Evolutionary conservation across 495 filamentous ascomycete species (phyloP).

Genomic region (Neurospora sp.): DNA sequence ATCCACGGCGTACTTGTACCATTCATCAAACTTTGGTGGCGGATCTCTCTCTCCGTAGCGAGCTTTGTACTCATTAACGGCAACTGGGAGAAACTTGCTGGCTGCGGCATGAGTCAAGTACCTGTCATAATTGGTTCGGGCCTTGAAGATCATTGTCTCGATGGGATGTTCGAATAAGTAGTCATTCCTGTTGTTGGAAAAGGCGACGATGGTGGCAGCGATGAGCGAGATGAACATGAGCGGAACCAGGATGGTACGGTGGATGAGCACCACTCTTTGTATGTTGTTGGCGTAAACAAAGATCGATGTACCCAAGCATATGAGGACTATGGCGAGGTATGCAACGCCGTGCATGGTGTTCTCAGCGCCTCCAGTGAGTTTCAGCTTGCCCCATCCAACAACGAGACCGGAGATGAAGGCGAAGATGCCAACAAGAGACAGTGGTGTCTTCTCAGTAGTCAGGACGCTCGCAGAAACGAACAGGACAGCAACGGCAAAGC

Average conservation of each 20-base stretch:
- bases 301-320: conserved; percentile 28
- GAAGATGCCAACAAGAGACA: conserved; percentile 27
- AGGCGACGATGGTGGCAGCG: conserved; percentile 21
- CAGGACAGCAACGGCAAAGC: conserved; percentile 27
- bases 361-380: conserved; percentile 28
- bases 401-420: conserved; percentile 26
- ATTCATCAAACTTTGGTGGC: conserved; percentile 56
- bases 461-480: conserved; percentile 29
- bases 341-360: conserved; percentile 20
- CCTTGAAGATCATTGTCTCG: conserved; percentile 40
- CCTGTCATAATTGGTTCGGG: conserved; percentile 34
- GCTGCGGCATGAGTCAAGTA: conserved; percentile 36
- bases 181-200: conserved; percentile 6
- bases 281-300: conserved; percentile 33
- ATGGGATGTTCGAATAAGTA: conserved; percentile 34
- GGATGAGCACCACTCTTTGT: conserved; percentile 28
- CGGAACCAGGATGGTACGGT: conserved; percentile 26
- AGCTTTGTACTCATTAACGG: conserved; percentile 47
- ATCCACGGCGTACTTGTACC: conserved; percentile 61
- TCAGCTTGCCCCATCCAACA: conserved; percentile 14
- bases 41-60: conserved; percentile 47
- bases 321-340: conserved; percentile 17
- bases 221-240: conserved; percentile 21
- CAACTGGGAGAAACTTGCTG: conserved; percentile 41
- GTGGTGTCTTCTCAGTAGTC: conserved; percentile 27